Base-by-base conservation (phyloP, 2,329 filamentous ascomycete genomes). In the Decorospora gaudefroyi region DNA sequence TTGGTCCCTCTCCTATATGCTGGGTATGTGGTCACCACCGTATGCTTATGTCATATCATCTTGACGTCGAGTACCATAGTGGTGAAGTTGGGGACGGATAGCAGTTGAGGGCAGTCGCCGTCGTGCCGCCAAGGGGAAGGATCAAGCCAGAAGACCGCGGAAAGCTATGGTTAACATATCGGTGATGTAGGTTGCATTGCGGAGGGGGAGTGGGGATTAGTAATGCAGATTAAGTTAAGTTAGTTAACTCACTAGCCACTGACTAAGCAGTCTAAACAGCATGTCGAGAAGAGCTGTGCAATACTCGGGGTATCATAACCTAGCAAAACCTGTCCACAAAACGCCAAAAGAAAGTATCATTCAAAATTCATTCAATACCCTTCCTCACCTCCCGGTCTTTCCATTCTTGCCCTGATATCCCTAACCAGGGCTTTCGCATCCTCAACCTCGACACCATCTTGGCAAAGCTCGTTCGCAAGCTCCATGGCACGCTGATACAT, bases 371-470 rank as follows among this genome's bases (percentile, higher is more conserved):
- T 35, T 46, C 18, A 46, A 31, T 42, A 37, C 30, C 40, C 37
- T n/a, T 23, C 32, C 3, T 64, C 61, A 9, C 53, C 57, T 18
- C 53, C 57, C 11, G 62, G 61, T 18, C 63, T 57, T 35, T 89
- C 87, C 70, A 90, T 79, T 55, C 88, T 81, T 4, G 87, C 87
- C 57, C 91, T 80, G 9, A 95, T 85, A 69, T 97, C 92, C 49
- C 90, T 81, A 50, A 96, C 87, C 57, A 97, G 75, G 3, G 90
- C 90, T 73, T 97, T 97, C 18, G 93, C 93, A 71, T 99, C 93
- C 68, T 99, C 93, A 2, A 97, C 90, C 71, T 97, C 93, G 17
- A 95, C 85, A 0, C 93, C 93, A 70, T 99, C 93, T 71, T 96
- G 90, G 67, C 91, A 96, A 31, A 99, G 76, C 72, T 99, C 93